Conservation (phyloP, 2,329 filamentous ascomycete species). For the Pseudogymnoascus sp. region DNA sequence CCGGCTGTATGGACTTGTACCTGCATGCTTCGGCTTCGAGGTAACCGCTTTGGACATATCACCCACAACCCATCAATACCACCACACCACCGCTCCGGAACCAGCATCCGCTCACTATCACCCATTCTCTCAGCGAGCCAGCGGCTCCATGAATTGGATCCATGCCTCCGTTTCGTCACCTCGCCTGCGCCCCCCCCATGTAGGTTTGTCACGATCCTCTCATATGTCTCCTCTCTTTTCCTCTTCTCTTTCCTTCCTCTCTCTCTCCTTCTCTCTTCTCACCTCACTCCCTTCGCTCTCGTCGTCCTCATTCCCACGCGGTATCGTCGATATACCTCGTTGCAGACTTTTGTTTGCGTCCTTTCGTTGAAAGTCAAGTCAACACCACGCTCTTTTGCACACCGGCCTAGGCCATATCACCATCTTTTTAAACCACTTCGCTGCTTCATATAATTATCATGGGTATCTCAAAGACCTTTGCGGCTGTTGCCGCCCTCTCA, state of each 20-base stretch:
- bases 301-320: neutral
- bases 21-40: neutral
- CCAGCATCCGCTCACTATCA: neutral
- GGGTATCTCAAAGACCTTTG: constrained; percentile 22
- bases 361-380: constrained; percentile 10
- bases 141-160: neutral
- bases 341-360: constrained; percentile 15
- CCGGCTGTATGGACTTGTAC: neutral
- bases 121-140: neutral
- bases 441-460: constrained; percentile 16
- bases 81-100: neutral
- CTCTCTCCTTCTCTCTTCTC: neutral
- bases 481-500: constrained; percentile 21
- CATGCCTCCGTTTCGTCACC: neutral
- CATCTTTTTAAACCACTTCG: neutral
- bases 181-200: neutral
- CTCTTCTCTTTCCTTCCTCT: neutral
- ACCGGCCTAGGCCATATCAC: constrained; percentile 9
- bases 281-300: neutral
- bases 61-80: neutral
- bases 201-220: neutral
- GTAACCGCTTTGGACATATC: neutral
- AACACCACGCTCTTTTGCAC: constrained; percentile 3
- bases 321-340: neutral
- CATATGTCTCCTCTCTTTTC: neutral